Percentiles rank a stretch among this genome's conserved stretches.
Conservation (phyloP, 768 basidiomycete genomes). For the Termitomyces sp. region DNA sequence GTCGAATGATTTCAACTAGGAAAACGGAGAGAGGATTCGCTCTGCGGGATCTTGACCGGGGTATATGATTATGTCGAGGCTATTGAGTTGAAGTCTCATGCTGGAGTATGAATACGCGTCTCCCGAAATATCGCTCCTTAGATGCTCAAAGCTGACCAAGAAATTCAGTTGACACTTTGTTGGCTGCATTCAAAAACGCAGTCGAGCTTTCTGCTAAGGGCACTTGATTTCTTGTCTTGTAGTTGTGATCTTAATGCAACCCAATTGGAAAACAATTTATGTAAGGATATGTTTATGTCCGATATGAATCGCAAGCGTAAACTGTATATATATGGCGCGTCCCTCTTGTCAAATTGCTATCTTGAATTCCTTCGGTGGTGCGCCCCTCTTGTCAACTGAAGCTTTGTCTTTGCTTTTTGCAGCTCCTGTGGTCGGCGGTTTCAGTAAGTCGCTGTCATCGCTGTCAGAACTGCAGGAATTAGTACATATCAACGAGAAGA, state of each 20-base stretch:
- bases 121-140: too few relatives aligned
- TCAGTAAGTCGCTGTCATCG: conserved; percentile 8
- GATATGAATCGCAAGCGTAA: neutral
- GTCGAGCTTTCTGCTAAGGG: conserved; percentile 68
- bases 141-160: conserved; percentile 45
- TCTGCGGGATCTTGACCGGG: conserved; percentile 90
- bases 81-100: conserved; percentile 80
- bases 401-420: conserved; percentile 19
- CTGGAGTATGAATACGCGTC: too few relatives aligned
- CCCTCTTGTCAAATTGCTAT: neutral
- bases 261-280: neutral
- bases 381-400: too few relatives aligned
- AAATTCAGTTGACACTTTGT: conserved; percentile 93
- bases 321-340: too few relatives aligned
- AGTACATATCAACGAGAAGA: neutral
- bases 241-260: neutral
- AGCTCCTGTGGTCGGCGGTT: neutral
- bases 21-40: conserved; percentile 94
- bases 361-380: too few relatives aligned
- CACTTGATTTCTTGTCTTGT: conserved; percentile 6
- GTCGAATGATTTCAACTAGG: conserved; percentile 74
- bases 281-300: neutral
- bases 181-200: conserved; percentile 91
- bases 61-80: conserved; percentile 88
- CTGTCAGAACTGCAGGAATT: neutral